These are phyloP conservation scores for Globisporangium spiculum DNA, from an alignment of 352 stramenopile genomes.

Conservation along the genomic window DNA sequence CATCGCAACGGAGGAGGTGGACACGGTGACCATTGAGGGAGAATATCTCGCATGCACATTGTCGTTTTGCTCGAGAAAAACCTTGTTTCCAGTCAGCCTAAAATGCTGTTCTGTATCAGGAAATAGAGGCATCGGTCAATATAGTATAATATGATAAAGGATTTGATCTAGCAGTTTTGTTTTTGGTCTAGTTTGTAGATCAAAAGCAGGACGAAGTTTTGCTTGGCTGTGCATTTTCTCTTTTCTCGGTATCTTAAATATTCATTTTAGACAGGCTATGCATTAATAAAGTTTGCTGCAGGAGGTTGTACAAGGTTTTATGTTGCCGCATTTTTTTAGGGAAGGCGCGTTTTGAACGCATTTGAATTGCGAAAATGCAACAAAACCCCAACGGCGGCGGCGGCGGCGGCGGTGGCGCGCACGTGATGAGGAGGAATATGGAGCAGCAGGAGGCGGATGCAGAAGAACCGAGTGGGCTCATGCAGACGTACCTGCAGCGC, in stretches of 20 bases:
- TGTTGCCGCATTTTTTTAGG: not conserved
- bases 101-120: not conserved
- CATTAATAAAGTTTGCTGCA: not conserved
- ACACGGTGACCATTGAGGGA: too few relatives aligned
- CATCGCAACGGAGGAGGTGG: too few relatives aligned
- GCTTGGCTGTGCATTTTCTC: too few relatives aligned
- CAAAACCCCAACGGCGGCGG: not conserved
- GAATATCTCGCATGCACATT: not conserved
- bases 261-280: not conserved
- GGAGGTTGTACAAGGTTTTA: not conserved
- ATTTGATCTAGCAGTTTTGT: too few relatives aligned
- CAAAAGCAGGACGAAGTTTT: too few relatives aligned
- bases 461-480: conserved; percentile 13
- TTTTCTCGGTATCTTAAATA: too few relatives aligned
- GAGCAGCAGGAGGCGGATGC: not conserved
- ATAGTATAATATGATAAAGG: not conserved
- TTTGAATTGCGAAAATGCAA: conserved; percentile 14
- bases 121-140: not conserved
- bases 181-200: too few relatives aligned
- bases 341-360: conserved; percentile 4
- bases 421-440: not conserved
- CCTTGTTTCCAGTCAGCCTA: not conserved
- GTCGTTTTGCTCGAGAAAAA: not conserved
- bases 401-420: not conserved
- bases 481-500: conserved; percentile 46